phyloP scores from a whole-genome alignment of 148 eudicot species.

The Vaccinium macrocarpon region DNA sequence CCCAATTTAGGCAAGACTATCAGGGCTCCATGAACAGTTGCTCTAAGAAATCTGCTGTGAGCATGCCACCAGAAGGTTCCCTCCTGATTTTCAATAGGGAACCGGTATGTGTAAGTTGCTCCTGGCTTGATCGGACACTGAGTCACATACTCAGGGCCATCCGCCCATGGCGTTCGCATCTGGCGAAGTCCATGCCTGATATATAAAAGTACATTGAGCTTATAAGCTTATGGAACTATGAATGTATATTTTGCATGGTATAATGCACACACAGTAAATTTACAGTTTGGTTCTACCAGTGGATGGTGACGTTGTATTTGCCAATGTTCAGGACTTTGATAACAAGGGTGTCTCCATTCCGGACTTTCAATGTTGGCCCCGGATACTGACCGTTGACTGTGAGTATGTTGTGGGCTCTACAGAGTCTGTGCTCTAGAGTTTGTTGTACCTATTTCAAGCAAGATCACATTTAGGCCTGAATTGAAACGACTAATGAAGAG shows the following conservation, averaged over 20 bases:
- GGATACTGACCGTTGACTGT: slow-evolving; percentile 87
- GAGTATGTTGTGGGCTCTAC: slow-evolving; percentile 49
- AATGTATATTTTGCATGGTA: not conserved
- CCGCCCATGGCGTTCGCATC: slow-evolving; percentile 73
- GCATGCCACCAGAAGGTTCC: slow-evolving; percentile 92
- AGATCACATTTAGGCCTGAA: not conserved
- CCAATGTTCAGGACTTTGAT: slow-evolving; percentile 61
- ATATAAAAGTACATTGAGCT: not conserved
- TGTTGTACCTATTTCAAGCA: slow-evolving; percentile 50
- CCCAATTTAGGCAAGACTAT: slow-evolving; percentile 59
- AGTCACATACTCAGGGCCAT: slow-evolving; percentile 74
- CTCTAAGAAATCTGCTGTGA: slow-evolving; percentile 72
- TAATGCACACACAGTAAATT: not conserved
- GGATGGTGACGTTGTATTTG: slow-evolving; percentile 66
- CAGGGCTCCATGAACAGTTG: slow-evolving; percentile 68
- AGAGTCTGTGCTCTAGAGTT: slow-evolving; percentile 56
- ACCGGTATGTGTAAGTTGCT: slow-evolving; percentile 62
- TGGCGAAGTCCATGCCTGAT: slow-evolving; percentile 73
- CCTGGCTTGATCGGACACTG: slow-evolving; percentile 77
- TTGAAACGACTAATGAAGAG: slow-evolving; percentile 7
- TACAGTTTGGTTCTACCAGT: slow-evolving; percentile 47
- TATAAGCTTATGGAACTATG: not conserved
- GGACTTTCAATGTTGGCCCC: slow-evolving; percentile 66
- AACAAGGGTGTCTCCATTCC: slow-evolving; percentile 66
- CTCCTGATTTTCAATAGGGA: slow-evolving; percentile 58